Conservation (phyloP, 1,284 basidiomycete species). For the Leccinum fallax region DNA sequence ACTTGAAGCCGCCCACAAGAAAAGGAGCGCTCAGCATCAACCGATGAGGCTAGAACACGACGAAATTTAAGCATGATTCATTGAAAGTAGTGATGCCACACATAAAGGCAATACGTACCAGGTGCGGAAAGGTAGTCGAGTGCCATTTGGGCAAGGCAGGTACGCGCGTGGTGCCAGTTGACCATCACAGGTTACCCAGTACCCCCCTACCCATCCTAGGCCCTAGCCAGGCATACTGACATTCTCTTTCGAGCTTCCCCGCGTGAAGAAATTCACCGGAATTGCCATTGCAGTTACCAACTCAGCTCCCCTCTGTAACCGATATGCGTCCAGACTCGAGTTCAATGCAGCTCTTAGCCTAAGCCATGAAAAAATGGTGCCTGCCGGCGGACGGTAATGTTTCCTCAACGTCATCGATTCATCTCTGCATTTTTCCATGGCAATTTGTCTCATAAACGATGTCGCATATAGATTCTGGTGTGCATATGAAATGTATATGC, state of each 20-base stretch:
- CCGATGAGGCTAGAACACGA: too few species aligned
- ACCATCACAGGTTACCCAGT: too few species aligned
- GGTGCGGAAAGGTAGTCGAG: too few species aligned
- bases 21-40: too few species aligned
- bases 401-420: constrained; percentile 16
- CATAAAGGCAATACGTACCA: too few species aligned
- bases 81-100: too few species aligned
- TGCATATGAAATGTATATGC: neutral
- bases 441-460: neutral
- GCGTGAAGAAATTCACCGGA: constrained; percentile 41
- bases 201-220: too few species aligned
- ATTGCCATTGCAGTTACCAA: constrained; percentile 39
- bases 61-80: too few species aligned
- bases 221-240: neutral
- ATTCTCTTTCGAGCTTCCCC: constrained; percentile 40
- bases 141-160: too few species aligned
- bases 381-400: constrained; percentile 23
- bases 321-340: constrained; percentile 28
- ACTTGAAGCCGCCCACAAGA: too few species aligned
- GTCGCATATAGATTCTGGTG: neutral
- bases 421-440: neutral
- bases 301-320: constrained; percentile 35
- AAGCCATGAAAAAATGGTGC: constrained; percentile 21
- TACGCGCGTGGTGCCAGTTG: too few species aligned
- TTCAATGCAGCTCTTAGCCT: neutral